phyloP scores from a whole-genome alignment of 768 basidiomycete species.

The Astraeus odoratus region DNA sequence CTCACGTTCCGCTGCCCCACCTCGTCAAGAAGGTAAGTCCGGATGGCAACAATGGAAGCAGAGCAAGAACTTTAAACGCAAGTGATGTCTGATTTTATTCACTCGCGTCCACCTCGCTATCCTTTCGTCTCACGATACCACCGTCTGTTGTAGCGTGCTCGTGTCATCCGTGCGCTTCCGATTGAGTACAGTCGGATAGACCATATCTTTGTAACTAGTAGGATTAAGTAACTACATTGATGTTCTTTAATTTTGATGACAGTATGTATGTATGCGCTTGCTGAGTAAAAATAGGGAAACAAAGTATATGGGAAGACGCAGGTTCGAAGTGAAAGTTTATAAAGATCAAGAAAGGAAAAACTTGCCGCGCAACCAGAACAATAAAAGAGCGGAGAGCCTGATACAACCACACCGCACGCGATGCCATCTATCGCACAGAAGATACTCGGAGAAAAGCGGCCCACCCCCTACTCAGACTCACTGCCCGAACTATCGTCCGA shows the following conservation, averaged over 20 bases:
- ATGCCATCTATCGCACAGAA: slow-evolving; percentile 17
- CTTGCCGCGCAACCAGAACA: slow-evolving; percentile 14
- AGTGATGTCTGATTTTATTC: slow-evolving; percentile 5
- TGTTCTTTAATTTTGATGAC: slow-evolving; percentile 35
- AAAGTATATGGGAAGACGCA: slow-evolving; percentile 17
- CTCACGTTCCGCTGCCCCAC: slow-evolving; percentile 9
- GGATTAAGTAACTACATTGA: slow-evolving; percentile 47
- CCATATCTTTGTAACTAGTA: slow-evolving; percentile 24
- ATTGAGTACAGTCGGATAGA: slow-evolving; percentile 8
- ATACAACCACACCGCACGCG: slow-evolving; percentile 9
- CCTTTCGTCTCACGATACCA: neutral
- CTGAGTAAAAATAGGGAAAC: slow-evolving; percentile 16
- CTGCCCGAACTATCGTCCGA: slow-evolving; percentile 78
- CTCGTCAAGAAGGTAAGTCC: slow-evolving; percentile 22
- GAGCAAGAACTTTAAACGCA: slow-evolving; percentile 14
- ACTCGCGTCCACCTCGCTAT: neutral
- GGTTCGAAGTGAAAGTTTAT: slow-evolving; percentile 25
- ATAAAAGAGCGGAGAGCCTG: slow-evolving; percentile 16
- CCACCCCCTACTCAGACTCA: slow-evolving; percentile 58
- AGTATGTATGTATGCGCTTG: slow-evolving; percentile 35
- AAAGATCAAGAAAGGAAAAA: slow-evolving; percentile 31
- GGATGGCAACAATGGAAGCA: slow-evolving; percentile 53
- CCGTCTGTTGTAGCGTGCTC: too few species aligned
- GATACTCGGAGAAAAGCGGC: slow-evolving; percentile 6
- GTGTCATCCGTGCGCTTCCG: slow-evolving; percentile 19